phyloP scores from a whole-genome alignment of 2,329 filamentous ascomycete species.

The Apiospora koreana region DNA sequence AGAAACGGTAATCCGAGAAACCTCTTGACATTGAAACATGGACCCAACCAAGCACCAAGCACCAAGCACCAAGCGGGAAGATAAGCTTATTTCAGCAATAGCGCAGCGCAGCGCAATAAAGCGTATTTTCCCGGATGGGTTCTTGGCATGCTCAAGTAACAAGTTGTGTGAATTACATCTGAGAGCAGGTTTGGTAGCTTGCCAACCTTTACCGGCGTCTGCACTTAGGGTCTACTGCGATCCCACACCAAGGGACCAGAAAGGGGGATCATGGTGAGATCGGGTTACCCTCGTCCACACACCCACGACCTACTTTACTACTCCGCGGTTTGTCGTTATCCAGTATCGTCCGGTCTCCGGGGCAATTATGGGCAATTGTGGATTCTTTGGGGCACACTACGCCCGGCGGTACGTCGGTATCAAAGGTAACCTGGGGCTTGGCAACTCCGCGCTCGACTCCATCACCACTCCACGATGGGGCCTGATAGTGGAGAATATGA shows the following conservation, averaged over 20 bases:
- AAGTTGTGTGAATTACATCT: neutral
- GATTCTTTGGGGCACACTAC: slow-evolving; percentile 4
- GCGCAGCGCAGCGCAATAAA: neutral
- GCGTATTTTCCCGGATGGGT: neutral
- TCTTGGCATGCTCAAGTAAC: neutral
- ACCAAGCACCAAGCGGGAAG: neutral
- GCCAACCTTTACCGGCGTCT: neutral
- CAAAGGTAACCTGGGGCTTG: slow-evolving; percentile 2
- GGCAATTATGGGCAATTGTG: slow-evolving; percentile 8
- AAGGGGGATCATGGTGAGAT: neutral
- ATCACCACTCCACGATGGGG: slow-evolving; percentile 10
- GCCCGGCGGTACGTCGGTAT: slow-evolving; percentile 12
- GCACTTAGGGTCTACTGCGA: neutral
- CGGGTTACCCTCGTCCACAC: neutral
- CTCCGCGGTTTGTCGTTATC: slow-evolving; percentile 1
- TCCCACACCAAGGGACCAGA: neutral
- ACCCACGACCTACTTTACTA: neutral
- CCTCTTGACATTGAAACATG: neutral
- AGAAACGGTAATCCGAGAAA: neutral
- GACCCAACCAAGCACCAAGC: too few relatives aligned
- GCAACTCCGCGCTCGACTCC: slow-evolving; percentile 10
- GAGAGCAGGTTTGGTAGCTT: neutral
- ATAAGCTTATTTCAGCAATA: neutral
- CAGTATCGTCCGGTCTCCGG: slow-evolving; percentile 3
- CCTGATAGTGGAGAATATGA: slow-evolving; percentile 3